Evolutionary conservation across 1,284 basidiomycete species (phyloP).

Genomic region (Afroboletus lepidellus): DNA sequence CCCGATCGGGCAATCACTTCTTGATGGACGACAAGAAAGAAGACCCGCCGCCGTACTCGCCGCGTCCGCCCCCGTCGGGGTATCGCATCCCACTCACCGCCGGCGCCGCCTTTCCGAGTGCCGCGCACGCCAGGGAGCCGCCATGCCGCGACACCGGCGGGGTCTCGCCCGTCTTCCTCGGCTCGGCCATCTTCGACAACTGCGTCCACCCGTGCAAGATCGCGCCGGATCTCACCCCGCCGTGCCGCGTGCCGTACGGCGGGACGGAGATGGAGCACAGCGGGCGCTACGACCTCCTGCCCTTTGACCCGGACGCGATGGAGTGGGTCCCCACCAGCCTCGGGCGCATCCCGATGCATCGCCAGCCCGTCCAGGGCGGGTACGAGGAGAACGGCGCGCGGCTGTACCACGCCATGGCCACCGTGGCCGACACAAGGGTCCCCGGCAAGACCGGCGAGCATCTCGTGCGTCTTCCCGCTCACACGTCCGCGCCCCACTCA

Average conservation of each 20-base stretch:
- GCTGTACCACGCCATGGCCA: constrained; percentile 55
- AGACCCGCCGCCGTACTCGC: constrained; percentile 25
- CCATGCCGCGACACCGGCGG: constrained; percentile 55
- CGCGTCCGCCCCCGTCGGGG: constrained; percentile 51
- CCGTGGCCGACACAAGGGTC: constrained; percentile 50
- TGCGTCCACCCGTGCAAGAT: constrained; percentile 82
- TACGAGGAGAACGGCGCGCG: constrained; percentile 42
- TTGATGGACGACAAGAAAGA: constrained; percentile 13
- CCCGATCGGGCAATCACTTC: neutral
- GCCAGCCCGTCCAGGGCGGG: constrained; percentile 55
- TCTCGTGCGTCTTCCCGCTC: constrained; percentile 44
- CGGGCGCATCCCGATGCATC: constrained; percentile 56
- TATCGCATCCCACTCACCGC: constrained; percentile 56
- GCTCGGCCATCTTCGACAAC: constrained; percentile 62
- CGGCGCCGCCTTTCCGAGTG: constrained; percentile 45
- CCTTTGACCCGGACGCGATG: constrained; percentile 64
- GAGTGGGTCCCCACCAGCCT: constrained; percentile 62
- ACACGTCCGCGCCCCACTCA: constrained; percentile 25
- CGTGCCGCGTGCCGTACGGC: constrained; percentile 61
- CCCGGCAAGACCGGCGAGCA: constrained; percentile 75
- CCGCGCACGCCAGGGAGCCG: constrained; percentile 42
- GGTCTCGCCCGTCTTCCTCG: constrained; percentile 59
- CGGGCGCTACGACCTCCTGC: constrained; percentile 69
- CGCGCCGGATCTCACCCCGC: constrained; percentile 50
- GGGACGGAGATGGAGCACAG: constrained; percentile 57